Percentiles rank a stretch among this genome's conserved stretches.
Evolutionary conservation across 306 rosid species (phyloP).

Genomic region (Vigna hirtella): DNA sequence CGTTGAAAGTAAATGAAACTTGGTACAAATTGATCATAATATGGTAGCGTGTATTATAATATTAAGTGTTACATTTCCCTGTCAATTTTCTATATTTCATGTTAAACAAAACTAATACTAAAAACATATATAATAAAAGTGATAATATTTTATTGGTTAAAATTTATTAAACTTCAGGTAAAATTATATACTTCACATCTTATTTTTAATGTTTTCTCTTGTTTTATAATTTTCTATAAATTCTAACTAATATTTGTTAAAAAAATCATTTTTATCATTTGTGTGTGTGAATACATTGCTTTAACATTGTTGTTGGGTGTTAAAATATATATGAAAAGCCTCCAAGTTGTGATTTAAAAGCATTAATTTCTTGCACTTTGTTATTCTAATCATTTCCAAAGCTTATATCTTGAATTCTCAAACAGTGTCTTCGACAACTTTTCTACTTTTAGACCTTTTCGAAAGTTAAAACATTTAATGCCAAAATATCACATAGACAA

Average conservation of each 20-base stretch:
- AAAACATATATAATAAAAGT: no score
- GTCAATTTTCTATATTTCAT: no score
- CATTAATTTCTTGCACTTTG: constrained; percentile 6
- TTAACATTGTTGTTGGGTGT: background rate
- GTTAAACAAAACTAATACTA: no score
- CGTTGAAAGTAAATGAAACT: background rate
- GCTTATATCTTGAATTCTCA: constrained; percentile 14
- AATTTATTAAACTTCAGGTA: no score
- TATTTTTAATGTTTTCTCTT: no score
- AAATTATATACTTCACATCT: no score
- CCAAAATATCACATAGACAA: constrained; percentile 27
- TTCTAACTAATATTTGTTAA: no score
- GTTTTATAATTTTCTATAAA: no score
- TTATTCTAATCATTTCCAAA: background rate
- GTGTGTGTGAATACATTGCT: background rate
- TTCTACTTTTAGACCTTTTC: background rate
- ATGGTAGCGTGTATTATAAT: no score
- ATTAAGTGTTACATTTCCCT: no score
- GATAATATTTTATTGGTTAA: no score
- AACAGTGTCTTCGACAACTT: constrained; percentile 18
- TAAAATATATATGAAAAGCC: constrained; percentile 19
- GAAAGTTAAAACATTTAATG: background rate
- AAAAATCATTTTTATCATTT: no score
- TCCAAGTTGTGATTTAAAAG: constrained; percentile 9
- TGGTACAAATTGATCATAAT: background rate